Evolutionary conservation across 805 yeast species (phyloP), one percentile per base, ranked within the genome.

Genomic region (Hanseniaspora nectarophila): DNA sequence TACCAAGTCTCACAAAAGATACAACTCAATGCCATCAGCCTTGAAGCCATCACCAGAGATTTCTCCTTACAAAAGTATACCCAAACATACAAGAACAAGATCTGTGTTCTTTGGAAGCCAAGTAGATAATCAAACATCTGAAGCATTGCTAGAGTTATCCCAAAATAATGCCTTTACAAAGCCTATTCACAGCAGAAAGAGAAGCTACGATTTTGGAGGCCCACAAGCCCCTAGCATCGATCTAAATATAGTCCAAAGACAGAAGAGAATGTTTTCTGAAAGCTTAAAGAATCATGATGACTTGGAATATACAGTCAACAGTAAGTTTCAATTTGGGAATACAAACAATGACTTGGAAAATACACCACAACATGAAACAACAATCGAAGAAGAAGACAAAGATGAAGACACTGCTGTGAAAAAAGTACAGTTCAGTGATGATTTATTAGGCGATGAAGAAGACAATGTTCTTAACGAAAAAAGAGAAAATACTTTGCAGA

Each of bases 21-120:
- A 71, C 3, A 57, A 65, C 3, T 73, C 77, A 3, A 56, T 73
- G 38, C 77, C 77, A 0, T 59, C 64, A 8, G 32, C 35, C 3
- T 31, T 46, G 20, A 34, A 53, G 18, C 55, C 55, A 4, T 53
- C 55, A 15, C 45, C 55, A 2, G 33, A 42, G 2, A 42, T 29
- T 12, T 33, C 29, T 2, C 35, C 40, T 32, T 45, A 39, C 13
- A 46, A 29, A 16, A 21, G 24, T 29, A 12, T 8, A 26, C n/a
- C 23, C 5, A n/a, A n/a, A n/a, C 45, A 42, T n/a, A 32, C 32
- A 26, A 33, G 31, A 23, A 23, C 37, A 4, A 43, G 23, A 9
- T 29, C 39, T 9, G 42, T 18, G 42, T 20, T 16, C 13, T 9
- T n/a, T 10, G 21, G 23, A 13, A 21, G 20, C 16, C n/a, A 16